Percentiles rank a stretch among this genome's conserved stretches.
Conservation (phyloP, 2,329 filamentous ascomycete genomes). For the Hymenotorrendiella dingleyae region DNA sequence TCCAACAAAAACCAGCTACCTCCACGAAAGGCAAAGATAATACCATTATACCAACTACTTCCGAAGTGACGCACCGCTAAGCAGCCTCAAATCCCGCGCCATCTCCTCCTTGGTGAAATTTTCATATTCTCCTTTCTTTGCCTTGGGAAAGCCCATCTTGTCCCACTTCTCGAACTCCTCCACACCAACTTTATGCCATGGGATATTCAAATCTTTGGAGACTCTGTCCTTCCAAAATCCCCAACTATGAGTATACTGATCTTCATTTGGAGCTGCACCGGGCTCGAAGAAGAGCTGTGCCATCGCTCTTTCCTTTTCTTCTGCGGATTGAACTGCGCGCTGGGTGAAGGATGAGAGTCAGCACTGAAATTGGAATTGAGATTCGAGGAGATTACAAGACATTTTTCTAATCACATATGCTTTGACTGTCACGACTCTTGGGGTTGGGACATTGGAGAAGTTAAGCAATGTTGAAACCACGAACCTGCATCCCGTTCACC, state of each 20-base stretch:
- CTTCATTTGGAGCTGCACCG: slow-evolving; percentile 5
- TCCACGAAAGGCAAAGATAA: too few relatives aligned
- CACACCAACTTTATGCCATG: slow-evolving; percentile 11
- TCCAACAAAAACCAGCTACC: too few relatives aligned
- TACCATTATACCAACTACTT: too few relatives aligned
- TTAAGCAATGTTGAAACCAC: too few relatives aligned
- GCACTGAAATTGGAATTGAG: too few relatives aligned
- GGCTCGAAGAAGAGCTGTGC: slow-evolving; percentile 12
- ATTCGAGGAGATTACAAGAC: too few relatives aligned
- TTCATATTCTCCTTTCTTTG: slow-evolving; percentile 15
- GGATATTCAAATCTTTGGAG: slow-evolving; percentile 15
- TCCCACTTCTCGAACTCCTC: slow-evolving; percentile 16
- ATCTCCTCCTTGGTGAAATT: slow-evolving; percentile 8
- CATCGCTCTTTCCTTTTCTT: slow-evolving; percentile 8
- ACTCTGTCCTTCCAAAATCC: slow-evolving; percentile 14
- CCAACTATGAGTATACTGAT: too few relatives aligned
- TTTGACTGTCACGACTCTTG: too few relatives aligned
- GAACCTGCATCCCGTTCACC: slow-evolving; percentile 12
- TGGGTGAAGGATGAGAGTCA: too few relatives aligned
- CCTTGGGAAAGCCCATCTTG: slow-evolving; percentile 14
- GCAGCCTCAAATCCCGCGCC: slow-evolving; percentile 6
- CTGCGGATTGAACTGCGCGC: neutral
- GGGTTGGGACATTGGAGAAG: too few relatives aligned
- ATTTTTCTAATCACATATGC: too few relatives aligned
- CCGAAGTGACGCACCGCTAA: neutral